phyloP scores from a whole-genome alignment of 805 yeast genomes.

The Cephaloascus fragrans region DNA sequence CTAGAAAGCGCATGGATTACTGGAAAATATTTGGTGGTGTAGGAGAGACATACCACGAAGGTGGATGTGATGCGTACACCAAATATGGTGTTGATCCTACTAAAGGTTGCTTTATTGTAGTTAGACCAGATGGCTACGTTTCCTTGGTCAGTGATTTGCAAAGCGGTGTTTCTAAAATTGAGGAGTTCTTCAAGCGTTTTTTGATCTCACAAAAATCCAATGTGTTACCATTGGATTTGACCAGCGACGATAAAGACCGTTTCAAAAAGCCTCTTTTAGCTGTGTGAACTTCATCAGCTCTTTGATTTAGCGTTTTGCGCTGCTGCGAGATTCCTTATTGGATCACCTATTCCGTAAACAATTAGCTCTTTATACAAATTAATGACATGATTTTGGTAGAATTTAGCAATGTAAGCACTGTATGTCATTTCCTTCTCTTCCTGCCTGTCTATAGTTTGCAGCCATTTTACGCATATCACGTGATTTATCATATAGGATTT shows the following conservation, averaged over 20 bases:
- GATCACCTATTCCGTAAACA: too few relatives aligned
- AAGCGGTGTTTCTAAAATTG: constrained; percentile 10
- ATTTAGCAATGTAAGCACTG: too few relatives aligned
- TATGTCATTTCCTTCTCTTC: too few relatives aligned
- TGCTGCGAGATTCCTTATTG: too few relatives aligned
- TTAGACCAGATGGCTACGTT: constrained; percentile 22
- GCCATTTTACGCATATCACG: too few relatives aligned
- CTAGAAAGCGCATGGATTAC: constrained; percentile 13
- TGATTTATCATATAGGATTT: too few relatives aligned
- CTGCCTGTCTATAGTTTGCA: too few relatives aligned
- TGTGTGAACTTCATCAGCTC: too few relatives aligned
- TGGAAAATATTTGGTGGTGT: constrained; percentile 16
- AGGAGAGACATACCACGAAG: constrained; percentile 17
- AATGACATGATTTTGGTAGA: too few relatives aligned
- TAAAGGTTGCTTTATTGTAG: constrained; percentile 14
- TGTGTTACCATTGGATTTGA: constrained; percentile 3
- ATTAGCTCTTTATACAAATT: too few relatives aligned
- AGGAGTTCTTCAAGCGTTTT: constrained; percentile 9
- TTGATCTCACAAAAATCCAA: constrained; percentile 7
- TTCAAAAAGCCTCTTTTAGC: constrained; percentile 8
- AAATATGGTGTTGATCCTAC: constrained; percentile 15
- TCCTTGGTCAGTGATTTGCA: constrained; percentile 11
- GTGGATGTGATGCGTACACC: constrained; percentile 13
- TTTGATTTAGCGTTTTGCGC: too few relatives aligned
- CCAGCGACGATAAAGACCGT: constrained; percentile 4